Evolutionary conservation across 345 rosid genomes (phyloP), one percentile per base, ranked within the genome.

Genomic region (Turritis glabra): DNA sequence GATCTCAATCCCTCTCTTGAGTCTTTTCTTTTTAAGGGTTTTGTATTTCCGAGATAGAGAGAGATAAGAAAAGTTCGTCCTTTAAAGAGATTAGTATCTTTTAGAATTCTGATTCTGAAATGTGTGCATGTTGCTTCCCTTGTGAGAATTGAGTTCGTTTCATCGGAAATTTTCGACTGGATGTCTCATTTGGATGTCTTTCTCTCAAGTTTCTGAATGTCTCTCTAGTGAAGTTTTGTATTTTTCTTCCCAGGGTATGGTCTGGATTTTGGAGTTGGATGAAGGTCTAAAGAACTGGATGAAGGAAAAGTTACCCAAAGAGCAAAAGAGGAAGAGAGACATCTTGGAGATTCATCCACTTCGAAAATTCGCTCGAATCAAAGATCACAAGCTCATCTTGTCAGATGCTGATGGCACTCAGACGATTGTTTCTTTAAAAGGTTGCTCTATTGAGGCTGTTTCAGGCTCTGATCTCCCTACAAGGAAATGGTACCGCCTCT

Each of bases 221-320:
- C n/a, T n/a, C n/a, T n/a, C n/a, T 35, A 18, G 62, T 62, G n/a
- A 43, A 67, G 50, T 54, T 61, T 44, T 62, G 14, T 52, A 33
- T 26, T 50, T 25, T n/a, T 44, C 0, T 46, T 65, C 4, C 2
- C 84, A 92, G 99, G 99, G 99, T 61, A 55, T 78, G 61, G 78
- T 95, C 44, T 95, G 98, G 98, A 71, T 95, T 85, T 64, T 95
- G 61, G 96, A 92, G 71, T 27, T 88, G 56, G 91, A 86, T 38
- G 86, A 86, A 71, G 65, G 81, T 66, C 84, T 91, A 1, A 86
- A 85, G 75, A 68, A 41, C 33, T 64, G 80, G 84, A 30, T 47
- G n/a, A 73, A 72, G 44, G 85, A 88, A 2, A 84, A 80, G 54
- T 61, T 70, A 66, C 78, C 83, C 3, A 80, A 71, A 73, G 97